phyloP scores from a whole-genome alignment of 441 rosid species.

The Melastoma candidum region DNA sequence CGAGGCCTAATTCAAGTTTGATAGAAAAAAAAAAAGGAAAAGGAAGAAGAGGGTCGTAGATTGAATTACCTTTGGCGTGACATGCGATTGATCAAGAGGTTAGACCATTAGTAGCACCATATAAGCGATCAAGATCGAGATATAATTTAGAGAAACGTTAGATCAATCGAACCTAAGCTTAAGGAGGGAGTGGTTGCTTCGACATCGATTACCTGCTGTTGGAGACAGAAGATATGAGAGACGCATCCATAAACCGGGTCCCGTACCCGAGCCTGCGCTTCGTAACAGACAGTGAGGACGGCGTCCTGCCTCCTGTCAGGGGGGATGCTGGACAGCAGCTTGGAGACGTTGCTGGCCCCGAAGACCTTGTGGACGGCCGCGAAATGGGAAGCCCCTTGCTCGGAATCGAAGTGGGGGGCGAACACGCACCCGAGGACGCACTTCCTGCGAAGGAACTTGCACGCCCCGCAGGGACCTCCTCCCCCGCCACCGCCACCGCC shows the following conservation, averaged over 20 bases:
- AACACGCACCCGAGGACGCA: slow-evolving; percentile 80
- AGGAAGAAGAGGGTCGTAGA: too few relatives aligned
- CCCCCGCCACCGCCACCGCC: slow-evolving; percentile 27
- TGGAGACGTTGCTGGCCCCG: slow-evolving; percentile 89
- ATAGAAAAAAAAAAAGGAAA: too few relatives aligned
- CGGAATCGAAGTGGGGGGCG: slow-evolving; percentile 86
- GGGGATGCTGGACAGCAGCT: slow-evolving; percentile 68
- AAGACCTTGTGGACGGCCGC: slow-evolving; percentile 95
- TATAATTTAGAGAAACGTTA: background rate
- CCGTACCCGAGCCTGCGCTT: slow-evolving; percentile 86
- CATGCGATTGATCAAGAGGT: too few relatives aligned
- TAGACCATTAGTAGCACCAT: too few relatives aligned
- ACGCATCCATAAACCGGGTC: slow-evolving; percentile 96
- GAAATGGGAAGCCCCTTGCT: slow-evolving; percentile 91
- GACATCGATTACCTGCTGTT: slow-evolving; percentile 61
- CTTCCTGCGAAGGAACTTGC: slow-evolving; percentile 88
- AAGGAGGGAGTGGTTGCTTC: background rate
- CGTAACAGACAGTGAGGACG: slow-evolving; percentile 79
- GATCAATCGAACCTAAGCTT: background rate
- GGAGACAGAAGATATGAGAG: slow-evolving; percentile 86
- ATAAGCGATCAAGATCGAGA: background rate
- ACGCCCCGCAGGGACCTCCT: slow-evolving; percentile 88
- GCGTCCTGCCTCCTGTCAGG: slow-evolving; percentile 69
- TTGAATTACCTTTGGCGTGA: too few relatives aligned
- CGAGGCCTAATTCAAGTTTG: background rate